phyloP scores from a whole-genome alignment of 2,329 filamentous ascomycete species.

The Fusarium abutilonis region DNA sequence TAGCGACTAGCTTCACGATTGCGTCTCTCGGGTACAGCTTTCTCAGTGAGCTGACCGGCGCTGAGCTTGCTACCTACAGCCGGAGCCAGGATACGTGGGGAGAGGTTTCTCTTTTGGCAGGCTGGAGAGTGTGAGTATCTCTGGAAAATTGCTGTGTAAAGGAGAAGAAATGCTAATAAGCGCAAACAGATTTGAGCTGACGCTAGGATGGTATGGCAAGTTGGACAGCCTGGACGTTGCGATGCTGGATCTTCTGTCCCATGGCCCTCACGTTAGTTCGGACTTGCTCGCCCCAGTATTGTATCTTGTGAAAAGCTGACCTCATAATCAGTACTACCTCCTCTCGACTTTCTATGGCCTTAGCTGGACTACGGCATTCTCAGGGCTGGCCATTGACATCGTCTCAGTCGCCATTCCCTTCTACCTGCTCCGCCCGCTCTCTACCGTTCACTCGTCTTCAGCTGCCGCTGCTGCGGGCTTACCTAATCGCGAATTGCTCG shows the following conservation, averaged over 20 bases:
- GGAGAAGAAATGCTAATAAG: constrained; percentile 8
- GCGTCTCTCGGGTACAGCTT: constrained; percentile 72
- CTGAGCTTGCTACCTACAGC: constrained; percentile 74
- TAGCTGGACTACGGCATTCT: constrained; percentile 66
- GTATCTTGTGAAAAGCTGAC: constrained; percentile 25
- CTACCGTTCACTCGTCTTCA: constrained; percentile 69
- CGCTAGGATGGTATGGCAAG: constrained; percentile 75
- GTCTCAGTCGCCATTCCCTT: constrained; percentile 78
- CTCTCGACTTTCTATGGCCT: constrained; percentile 81
- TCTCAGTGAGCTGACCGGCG: constrained; percentile 66
- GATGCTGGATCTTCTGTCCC: constrained; percentile 73
- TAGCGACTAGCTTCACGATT: constrained; percentile 67
- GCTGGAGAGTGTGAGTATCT: constrained; percentile 65
- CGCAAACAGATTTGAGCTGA: constrained; percentile 69
- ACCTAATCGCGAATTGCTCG: constrained; percentile 72
- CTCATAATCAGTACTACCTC: constrained; percentile 70
- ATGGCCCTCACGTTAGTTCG: constrained; percentile 73
- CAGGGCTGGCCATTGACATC: constrained; percentile 73
- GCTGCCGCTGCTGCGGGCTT: constrained; percentile 52
- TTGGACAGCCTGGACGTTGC: constrained; percentile 79
- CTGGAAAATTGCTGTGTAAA: background rate
- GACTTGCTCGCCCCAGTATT: constrained; percentile 9
- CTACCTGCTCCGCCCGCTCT: constrained; percentile 74
- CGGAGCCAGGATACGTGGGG: constrained; percentile 69
- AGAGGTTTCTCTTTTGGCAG: constrained; percentile 65